Evolutionary conservation across 768 basidiomycete species (phyloP), one percentile per base, ranked within the genome.

Genomic region (Mycena vulgaris): DNA sequence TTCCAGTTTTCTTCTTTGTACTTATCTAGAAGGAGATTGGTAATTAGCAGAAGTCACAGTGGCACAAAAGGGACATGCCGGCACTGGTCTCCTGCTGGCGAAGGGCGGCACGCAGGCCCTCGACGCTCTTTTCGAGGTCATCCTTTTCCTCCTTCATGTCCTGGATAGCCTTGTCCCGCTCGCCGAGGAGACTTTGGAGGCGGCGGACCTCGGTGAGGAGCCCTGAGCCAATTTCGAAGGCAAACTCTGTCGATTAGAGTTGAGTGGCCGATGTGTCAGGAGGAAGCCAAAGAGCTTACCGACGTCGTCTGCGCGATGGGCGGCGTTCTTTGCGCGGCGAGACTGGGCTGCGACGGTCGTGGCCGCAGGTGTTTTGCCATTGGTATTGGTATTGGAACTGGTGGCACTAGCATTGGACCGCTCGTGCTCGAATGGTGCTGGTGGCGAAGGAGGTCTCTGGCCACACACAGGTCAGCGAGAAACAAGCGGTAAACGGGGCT

Each of bases 1-100:
- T 99, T 97, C 98, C 98, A 99, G 79, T 98, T 99, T 82, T 97
- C 96, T 82, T 99, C 97, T 82, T 96, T 96, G 89, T 91, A 97
- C 72, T 96, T 95, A 79, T 98, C 97, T 93, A 76, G 31, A 56
- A 64, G 53, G 42, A 47, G 57, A 25, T 37, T 37, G n/a, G n/a
- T n/a, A 56, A 63, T 51, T 13, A n/a, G 28, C 48, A 19, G 37
- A n/a, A 68, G 28, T 28, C 37, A 71, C 30, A 2, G n/a, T 63
- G 45, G 31, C 25, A 33, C 35, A 33, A 71, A 61, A 45, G 39
- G 37, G 28, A 80, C 89, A 62, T 73, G 93, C 95, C 95, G 67
- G 93, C 87, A 68, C 86, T 92, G 79, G 92, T 89, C 81, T 98
- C 95, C 76, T 96, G 93, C 55, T 91, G 86, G 72, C 89, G 86